A percentile compares a stretch with the other conserved stretches of the same genome.
These are phyloP conservation scores for Postia placenta DNA, from an alignment of 768 basidiomycete genomes.

Conservation along the genomic window DNA sequence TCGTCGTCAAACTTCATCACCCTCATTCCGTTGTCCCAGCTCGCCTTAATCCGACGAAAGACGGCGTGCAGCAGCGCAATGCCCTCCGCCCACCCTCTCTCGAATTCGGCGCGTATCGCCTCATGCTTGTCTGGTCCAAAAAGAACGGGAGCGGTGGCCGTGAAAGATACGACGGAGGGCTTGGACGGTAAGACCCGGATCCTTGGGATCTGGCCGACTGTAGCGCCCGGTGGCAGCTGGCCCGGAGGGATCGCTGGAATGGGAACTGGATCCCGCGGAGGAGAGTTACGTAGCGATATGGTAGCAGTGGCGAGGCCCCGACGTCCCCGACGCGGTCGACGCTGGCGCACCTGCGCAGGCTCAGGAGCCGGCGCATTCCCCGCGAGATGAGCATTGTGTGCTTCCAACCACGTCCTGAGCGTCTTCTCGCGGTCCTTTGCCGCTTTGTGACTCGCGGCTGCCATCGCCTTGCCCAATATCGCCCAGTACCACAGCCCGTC, in stretches of 20 bases:
- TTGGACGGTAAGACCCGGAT: conserved; percentile 54
- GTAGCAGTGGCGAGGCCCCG: conserved; percentile 61
- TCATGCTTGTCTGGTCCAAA: conserved; percentile 30
- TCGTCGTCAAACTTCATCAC: conserved; percentile 36
- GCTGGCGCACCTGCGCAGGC: not conserved
- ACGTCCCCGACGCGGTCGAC: conserved; percentile 34
- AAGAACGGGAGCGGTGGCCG: conserved; percentile 28
- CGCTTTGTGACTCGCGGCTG: conserved; percentile 52
- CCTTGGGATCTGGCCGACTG: conserved; percentile 25
- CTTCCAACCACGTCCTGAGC: conserved; percentile 46
- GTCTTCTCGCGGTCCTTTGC: conserved; percentile 64
- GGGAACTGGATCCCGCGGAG: not conserved
- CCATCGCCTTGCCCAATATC: conserved; percentile 55
- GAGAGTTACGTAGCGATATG: conserved; percentile 40
- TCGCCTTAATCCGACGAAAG: conserved; percentile 38
- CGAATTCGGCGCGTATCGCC: conserved; percentile 45
- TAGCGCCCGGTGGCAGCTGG: not conserved
- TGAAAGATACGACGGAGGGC: conserved; percentile 44
- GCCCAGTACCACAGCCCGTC: conserved; percentile 50
- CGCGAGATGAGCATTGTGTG: conserved; percentile 2
- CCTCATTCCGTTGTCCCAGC: conserved; percentile 39
- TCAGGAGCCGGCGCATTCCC: not conserved
- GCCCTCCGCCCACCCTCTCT: conserved; percentile 59
- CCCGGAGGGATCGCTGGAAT: not conserved
- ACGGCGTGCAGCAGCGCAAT: conserved; percentile 45